A percentile compares a stretch with the other conserved stretches of the same genome.
These are phyloP conservation scores for Cladophialophora chaetospira DNA, from an alignment of 2,329 filamentous ascomycete species.

Conservation along the genomic window DNA sequence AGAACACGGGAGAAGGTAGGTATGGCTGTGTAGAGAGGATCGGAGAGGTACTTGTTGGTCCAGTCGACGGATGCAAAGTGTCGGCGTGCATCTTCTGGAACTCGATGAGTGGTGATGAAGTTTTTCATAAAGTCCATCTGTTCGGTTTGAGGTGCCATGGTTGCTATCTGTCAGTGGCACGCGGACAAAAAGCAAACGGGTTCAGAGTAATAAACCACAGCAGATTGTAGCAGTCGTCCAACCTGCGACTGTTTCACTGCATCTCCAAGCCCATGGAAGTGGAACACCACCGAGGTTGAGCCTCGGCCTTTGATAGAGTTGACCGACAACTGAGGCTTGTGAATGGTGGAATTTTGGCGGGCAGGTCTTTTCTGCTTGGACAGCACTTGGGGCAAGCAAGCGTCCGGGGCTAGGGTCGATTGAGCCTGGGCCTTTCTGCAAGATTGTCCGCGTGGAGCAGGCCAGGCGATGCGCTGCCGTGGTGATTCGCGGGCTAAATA, in stretches of 20 bases:
- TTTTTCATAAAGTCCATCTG: slow-evolving; percentile 27
- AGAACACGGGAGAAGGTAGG: slow-evolving; percentile 43
- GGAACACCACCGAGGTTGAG: slow-evolving; percentile 6
- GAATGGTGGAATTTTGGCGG: slow-evolving; percentile 6
- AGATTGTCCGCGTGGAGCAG: slow-evolving; percentile 20
- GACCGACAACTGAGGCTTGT: not conserved
- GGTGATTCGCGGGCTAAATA: slow-evolving; percentile 25
- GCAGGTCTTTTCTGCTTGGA: not conserved
- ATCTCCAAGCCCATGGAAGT: slow-evolving; percentile 4
- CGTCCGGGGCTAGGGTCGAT: slow-evolving; percentile 15
- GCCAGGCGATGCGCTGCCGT: slow-evolving; percentile 14
- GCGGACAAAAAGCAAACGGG: slow-evolving; percentile 3
- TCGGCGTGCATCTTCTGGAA: slow-evolving; percentile 27
- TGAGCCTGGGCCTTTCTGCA: not conserved
- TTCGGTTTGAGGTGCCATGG: slow-evolving; percentile 16
- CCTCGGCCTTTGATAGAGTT: slow-evolving; percentile 6
- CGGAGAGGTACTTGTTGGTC: slow-evolving; percentile 29
- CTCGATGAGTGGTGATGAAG: slow-evolving; percentile 27
- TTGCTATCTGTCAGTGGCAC: too few species aligned
- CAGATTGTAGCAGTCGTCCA: not conserved
- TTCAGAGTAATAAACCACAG: not conserved
- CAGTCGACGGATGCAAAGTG: slow-evolving; percentile 30
- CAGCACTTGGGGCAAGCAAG: not conserved
- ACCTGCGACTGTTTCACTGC: too few species aligned
- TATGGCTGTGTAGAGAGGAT: slow-evolving; percentile 42